phyloP scores from a whole-genome alignment of 306 rosid genomes.

The Vicia faba region DNA sequence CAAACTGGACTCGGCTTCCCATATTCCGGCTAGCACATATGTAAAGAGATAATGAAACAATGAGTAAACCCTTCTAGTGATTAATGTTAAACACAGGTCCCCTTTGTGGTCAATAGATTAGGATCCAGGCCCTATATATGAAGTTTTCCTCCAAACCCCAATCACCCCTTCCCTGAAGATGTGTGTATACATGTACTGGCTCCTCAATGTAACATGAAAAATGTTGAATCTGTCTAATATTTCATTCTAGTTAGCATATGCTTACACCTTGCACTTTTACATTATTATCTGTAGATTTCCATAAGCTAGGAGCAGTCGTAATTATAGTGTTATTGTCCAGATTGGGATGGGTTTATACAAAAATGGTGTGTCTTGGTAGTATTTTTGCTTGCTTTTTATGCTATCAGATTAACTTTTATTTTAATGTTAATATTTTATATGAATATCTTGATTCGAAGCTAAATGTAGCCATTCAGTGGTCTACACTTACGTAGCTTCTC shows the following conservation, averaged over 20 bases:
- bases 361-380: background rate
- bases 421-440: background rate
- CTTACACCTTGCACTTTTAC: constrained; percentile 43
- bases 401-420: background rate
- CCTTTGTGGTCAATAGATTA: constrained; percentile 49
- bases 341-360: no score
- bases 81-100: constrained; percentile 50
- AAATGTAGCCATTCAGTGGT: background rate
- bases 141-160: constrained; percentile 49
- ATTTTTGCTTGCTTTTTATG: background rate
- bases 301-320: constrained; percentile 25
- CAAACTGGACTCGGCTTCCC: constrained; percentile 56
- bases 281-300: constrained; percentile 46
- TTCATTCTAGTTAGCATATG: constrained; percentile 47
- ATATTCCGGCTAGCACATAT: constrained; percentile 59
- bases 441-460: background rate
- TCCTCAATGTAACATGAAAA: constrained; percentile 55
- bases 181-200: constrained; percentile 63
- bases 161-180: constrained; percentile 15
- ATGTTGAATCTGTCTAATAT: constrained; percentile 46
- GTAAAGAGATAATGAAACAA: constrained; percentile 44
- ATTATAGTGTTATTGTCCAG: background rate
- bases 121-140: constrained; percentile 52
- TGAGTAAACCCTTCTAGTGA: constrained; percentile 45
- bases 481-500: background rate